Base-by-base conservation (phyloP, 768 basidiomycete species). In the Trametes maxima region DNA sequence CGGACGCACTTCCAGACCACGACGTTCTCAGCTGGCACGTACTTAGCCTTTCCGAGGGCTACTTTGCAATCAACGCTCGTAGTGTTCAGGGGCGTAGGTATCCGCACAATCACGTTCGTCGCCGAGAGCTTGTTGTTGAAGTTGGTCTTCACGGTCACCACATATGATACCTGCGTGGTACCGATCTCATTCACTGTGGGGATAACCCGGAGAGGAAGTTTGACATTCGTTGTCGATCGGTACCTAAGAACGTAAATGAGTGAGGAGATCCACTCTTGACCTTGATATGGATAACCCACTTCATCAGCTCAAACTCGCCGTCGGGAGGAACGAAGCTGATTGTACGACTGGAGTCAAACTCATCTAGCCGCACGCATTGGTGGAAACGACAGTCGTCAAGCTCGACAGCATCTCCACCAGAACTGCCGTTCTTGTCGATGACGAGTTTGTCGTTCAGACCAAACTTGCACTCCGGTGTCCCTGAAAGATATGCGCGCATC, bases 271-370 rank as follows among this genome's bases (percentile, higher is more conserved):
- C 44, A 53, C 22, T 57, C 49, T 52, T 35, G 37, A 42, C 35
- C 22, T 37, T 25, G 48, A n/a, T 35, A 45, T 33, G 40, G 28
- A 66, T 37, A 12, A 74, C 88, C 66, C 55, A 91, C 94, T 86
- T 84, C 97, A 99, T 98, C 40, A 99, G 80, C 74, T 99, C 97
- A 67, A 99, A 99, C 74, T 99, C 97, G 25, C 97, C 97, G 69
- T 99, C 97, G 2, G 97, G 97, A 0, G 97, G 97, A 37, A 98
- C 88, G 75, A 98, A 98, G 69, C 90, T 95, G 75, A 99, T 98
- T 1, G 93, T 94, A 45, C 97, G 84, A 57, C 86, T 89, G 5
- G 92, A 88, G 72, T 98, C 95, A 70, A 98, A 99, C 74, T 95
- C 95, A 64, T 92, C 88, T 44, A 99, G 78, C 60, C 95, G 85